Evolutionary conservation across 164 flowering plant genomes (phyloP).

Genomic region (Vitis amurensis): DNA sequence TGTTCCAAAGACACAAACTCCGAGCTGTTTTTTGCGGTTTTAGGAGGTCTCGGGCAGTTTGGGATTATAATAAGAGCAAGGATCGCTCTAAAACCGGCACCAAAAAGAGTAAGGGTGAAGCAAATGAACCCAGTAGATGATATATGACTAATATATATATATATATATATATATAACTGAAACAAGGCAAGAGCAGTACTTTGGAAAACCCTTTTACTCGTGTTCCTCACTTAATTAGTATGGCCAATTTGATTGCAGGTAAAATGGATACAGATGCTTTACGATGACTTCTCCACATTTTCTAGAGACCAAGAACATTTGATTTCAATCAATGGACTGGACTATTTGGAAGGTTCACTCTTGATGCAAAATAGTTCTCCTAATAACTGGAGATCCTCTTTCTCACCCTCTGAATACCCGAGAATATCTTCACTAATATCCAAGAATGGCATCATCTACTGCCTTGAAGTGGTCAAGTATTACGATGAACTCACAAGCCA

Average conservation of each 20-base stretch:
- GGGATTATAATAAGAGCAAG: slow-evolving; percentile 90
- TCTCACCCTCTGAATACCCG: slow-evolving; percentile 42
- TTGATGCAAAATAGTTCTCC: slow-evolving; percentile 37
- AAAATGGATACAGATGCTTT: too few species aligned
- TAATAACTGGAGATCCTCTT: slow-evolving; percentile 74
- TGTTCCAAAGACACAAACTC: too few species aligned
- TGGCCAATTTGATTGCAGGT: too few species aligned
- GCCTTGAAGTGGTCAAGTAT: slow-evolving; percentile 71
- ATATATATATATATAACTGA: too few species aligned
- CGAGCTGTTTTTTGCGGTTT: slow-evolving; percentile 68
- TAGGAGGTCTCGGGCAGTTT: slow-evolving; percentile 96
- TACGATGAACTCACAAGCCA: slow-evolving; percentile 37
- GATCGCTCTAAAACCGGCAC: slow-evolving; percentile 64
- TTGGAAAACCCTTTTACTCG: too few species aligned
- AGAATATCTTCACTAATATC: slow-evolving; percentile 41
- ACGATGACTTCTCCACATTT: too few species aligned
- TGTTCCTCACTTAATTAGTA: too few species aligned
- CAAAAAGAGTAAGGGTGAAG: slow-evolving; percentile 57
- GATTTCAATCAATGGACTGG: slow-evolving; percentile 20
- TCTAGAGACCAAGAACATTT: too few species aligned
- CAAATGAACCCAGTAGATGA: not conserved
- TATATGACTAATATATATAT: too few species aligned
- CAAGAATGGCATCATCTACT: slow-evolving; percentile 50
- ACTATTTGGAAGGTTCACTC: slow-evolving; percentile 75
- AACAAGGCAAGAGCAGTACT: too few species aligned